Base-by-base conservation (phyloP, 441 rosid genomes). In the Dalechampia spathulata region DNA sequence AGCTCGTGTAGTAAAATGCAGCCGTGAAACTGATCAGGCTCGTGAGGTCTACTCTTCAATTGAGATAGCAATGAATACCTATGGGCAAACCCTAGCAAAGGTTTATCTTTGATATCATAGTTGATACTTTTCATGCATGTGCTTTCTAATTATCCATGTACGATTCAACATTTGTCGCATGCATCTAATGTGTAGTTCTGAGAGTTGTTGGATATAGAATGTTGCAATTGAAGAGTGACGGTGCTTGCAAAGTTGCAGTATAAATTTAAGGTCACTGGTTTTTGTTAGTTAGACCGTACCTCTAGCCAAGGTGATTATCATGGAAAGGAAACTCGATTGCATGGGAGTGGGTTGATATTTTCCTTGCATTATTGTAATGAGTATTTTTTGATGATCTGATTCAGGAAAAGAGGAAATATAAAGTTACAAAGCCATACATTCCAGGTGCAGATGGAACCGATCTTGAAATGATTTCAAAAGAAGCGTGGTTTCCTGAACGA, bases 391-490 rank as follows among this genome's bases (percentile, higher is more conserved):
- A 36, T 20, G 44, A 41, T 55, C 30, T 40, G 52, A 20, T 76
- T 39, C 81, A 90, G 97, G 96, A 86, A 57, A 49, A 73, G 75
- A 76, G 53, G 72, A 90, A 82, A 75, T 75, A 74, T 75, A 81
- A 78, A 74, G 96, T 83, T 55, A 79, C 75, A 55, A 83, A 78
- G 69, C 99, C 97, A 43, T 93, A 93, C 73, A 72, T 95, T 7
- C 93, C 99, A 1, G 56, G 62, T 12, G 55, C 69, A 13, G 83
- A 77, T 61, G 71, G 75, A 49, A 53, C 63, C 17, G 61, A 59
- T 57, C 46, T 64, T 25, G 96, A 89, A 73, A 70, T 58, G 43
- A 62, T 49, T 20, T 49, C 75, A 27, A 76, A 60, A 58, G 83
- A 70, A 52, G 83, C 80, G 63, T 78, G 72, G 81, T 73, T 79